Conservation (phyloP, 306 rosid species). For the Fragaria iinumae region DNA sequence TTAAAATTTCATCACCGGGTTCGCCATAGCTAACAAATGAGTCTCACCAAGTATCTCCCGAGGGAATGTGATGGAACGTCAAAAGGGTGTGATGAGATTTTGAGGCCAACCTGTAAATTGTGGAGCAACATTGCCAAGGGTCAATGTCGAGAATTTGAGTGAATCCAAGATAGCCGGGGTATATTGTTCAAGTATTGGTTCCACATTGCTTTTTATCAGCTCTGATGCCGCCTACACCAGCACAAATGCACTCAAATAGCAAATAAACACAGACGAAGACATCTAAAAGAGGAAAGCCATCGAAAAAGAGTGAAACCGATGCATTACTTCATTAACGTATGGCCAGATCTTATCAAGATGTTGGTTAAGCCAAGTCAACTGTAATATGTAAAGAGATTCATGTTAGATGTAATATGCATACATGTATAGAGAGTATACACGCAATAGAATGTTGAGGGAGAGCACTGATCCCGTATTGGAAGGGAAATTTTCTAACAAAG, state of each 20-base stretch:
- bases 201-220: slow-evolving; percentile 67
- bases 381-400: slow-evolving; percentile 37
- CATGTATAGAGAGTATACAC: not conserved
- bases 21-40: not conserved
- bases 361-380: slow-evolving; percentile 78
- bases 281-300: not conserved
- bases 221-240: slow-evolving; percentile 77
- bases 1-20: not conserved
- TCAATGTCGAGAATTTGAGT: slow-evolving; percentile 76
- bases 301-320: not conserved
- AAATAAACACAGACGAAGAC: not conserved
- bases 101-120: slow-evolving; percentile 68
- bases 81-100: not conserved
- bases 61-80: not conserved
- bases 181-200: slow-evolving; percentile 77
- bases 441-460: not conserved
- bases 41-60: not conserved
- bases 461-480: not conserved
- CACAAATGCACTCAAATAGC: not conserved
- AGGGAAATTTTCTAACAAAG: not conserved
- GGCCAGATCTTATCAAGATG: slow-evolving; percentile 79
- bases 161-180: slow-evolving; percentile 61
- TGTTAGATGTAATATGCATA: slow-evolving; percentile 9
- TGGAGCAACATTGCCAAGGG: slow-evolving; percentile 93
- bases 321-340: slow-evolving; percentile 61